Base-by-base conservation (phyloP, 2,329 filamentous ascomycete species). In the Elsinoe australis region DNA sequence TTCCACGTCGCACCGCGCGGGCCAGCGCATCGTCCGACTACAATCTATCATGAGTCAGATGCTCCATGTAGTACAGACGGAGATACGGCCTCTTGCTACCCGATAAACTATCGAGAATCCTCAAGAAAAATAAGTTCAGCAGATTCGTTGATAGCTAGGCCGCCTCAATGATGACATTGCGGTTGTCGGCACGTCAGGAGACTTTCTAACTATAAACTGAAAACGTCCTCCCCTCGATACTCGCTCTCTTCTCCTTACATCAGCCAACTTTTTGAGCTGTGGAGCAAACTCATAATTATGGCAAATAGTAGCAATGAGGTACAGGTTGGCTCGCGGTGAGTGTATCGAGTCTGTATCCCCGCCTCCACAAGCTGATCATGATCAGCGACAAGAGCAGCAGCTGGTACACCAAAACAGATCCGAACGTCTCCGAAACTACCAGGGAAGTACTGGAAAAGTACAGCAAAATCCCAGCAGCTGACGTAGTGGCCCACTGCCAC, bases 361-460 rank as follows among this genome's bases (percentile, higher is more conserved):
- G n/a, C n/a, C n/a, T n/a, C 6, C n/a, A 36, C 5, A 15, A 4
- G 12, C 33, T 5, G 3, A 22, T 24, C n/a, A n/a, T 24, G 17
- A 14, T 3, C 10, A 46, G 47, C 22, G 51, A 52, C 44, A 54
- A 44, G 24, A 31, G 15, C n/a, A 44, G 51, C 9, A 21, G 8
- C 3, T 66, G 59, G 61, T 64, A 59, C 35, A 53, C 54, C n/a
- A 57, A 57, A n/a, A 56, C 64, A 4, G 31, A 63, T 3, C 51
- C 54, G 12, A 54, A 63, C 9, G 51, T 67, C 2, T 55, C 56
- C 19, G 56, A 60, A 9, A 54, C 52, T 12, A 60, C 64, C 2
- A 54, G 58, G 26, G 55, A 65, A 5, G 51, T 69, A 10, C 60
- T 70, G 12, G 64, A 68, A 49, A 61, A 55, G 6, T 70, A 69